A percentile compares a stretch with the other conserved stretches of the same genome.
These are phyloP conservation scores for Pestalotiopsis sp. DNA, from an alignment of 2,329 filamentous ascomycete genomes.

Conservation along the genomic window DNA sequence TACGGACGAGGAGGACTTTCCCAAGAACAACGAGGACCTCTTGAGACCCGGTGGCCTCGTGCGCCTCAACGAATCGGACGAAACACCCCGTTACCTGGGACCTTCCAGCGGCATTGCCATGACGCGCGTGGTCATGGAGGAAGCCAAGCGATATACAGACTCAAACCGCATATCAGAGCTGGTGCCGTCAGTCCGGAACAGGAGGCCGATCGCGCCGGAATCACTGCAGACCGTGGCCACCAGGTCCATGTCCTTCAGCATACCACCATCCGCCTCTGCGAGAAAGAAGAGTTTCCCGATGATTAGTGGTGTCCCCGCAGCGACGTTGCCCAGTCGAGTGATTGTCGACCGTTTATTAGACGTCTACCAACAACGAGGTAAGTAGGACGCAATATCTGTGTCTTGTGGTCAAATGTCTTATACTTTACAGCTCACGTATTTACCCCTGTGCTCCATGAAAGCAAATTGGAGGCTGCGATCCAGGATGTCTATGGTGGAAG, in stretches of 20 bases:
- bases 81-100: conserved; percentile 84
- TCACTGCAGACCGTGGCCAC: conserved; percentile 29
- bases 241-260: conserved; percentile 67
- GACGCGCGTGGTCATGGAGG: conserved; percentile 91
- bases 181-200: conserved; percentile 72
- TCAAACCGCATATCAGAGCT: conserved; percentile 91
- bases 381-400: conserved; percentile 24
- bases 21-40: conserved; percentile 78
- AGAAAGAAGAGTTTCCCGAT: conserved; percentile 89
- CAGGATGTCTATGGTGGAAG: conserved; percentile 80
- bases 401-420: conserved; percentile 17
- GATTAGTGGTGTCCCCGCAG: conserved; percentile 81
- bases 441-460: conserved; percentile 85
- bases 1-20: conserved; percentile 74
- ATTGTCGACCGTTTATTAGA: conserved; percentile 80
- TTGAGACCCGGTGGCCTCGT: conserved; percentile 86
- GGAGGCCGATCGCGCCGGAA: conserved; percentile 45
- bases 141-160: conserved; percentile 91
- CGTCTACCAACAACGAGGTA: conserved; percentile 84
- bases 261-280: conserved; percentile 50
- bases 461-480: conserved; percentile 73
- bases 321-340: conserved; percentile 71
- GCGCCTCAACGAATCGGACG: conserved; percentile 81
- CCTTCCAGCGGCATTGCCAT: conserved; percentile 96
- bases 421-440: conserved; percentile 74